phyloP scores from a whole-genome alignment of 805 yeast genomes.

The Torulaspora maleeae region DNA sequence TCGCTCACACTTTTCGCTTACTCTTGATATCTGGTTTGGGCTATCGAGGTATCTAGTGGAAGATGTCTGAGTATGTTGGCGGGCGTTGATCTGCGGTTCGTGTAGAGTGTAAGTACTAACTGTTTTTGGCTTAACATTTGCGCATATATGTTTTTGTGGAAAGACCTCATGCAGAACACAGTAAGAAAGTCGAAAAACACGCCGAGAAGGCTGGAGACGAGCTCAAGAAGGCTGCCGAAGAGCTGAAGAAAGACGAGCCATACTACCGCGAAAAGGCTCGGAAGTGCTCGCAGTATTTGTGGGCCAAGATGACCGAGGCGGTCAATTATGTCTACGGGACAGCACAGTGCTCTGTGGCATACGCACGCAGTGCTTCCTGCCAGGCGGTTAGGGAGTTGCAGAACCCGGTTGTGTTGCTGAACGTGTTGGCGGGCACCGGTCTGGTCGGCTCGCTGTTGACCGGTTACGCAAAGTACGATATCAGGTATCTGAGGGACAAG shows the following conservation, averaged over 20 bases:
- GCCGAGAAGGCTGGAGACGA: conserved; percentile 29
- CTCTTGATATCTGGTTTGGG: no score
- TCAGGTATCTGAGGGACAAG: conserved; percentile 41
- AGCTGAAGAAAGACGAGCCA: conserved; percentile 30
- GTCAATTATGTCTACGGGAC: conserved; percentile 1
- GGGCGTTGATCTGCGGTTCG: no score
- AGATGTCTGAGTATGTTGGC: conserved; percentile 17
- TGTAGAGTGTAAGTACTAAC: conserved; percentile 4
- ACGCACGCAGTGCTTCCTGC: conserved; percentile 16
- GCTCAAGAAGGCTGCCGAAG: conserved; percentile 32
- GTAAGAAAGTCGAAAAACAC: conserved; percentile 9
- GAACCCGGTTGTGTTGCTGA: conserved; percentile 59
- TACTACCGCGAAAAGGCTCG: conserved; percentile 29
- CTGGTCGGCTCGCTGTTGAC: conserved; percentile 46
- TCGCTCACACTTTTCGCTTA: not conserved
- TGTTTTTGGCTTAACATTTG: conserved; percentile 11
- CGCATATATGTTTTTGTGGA: conserved; percentile 14
- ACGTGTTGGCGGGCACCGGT: conserved; percentile 46
- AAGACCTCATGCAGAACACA: conserved; percentile 13
- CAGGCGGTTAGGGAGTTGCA: conserved; percentile 41
- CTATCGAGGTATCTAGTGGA: not conserved
- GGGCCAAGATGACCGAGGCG: not conserved
- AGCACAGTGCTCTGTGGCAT: conserved; percentile 16
- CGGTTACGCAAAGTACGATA: conserved; percentile 48
- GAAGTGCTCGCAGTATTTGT: conserved; percentile 17